Evolutionary conservation across 1,139 yeast species (phyloP).

Genomic region (Candida frijolesensis): DNA sequence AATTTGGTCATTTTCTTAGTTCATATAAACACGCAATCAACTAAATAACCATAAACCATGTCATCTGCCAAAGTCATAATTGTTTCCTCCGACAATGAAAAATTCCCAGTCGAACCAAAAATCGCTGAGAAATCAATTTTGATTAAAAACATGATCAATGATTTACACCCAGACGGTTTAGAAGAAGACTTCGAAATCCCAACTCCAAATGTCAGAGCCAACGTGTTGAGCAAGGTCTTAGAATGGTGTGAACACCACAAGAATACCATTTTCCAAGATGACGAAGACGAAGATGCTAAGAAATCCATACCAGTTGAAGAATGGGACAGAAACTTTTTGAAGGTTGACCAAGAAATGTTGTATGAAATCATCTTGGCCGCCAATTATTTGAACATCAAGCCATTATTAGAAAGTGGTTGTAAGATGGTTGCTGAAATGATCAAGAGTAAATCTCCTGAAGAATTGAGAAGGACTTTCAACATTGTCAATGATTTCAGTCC

Average conservation of each 20-base stretch:
- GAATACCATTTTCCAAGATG: slow-evolving; percentile 73
- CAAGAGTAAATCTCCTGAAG: slow-evolving; percentile 94
- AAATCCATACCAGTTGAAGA: slow-evolving; percentile 86
- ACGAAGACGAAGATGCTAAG: slow-evolving; percentile 79
- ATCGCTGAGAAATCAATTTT: slow-evolving; percentile 90
- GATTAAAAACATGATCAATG: slow-evolving; percentile 89
- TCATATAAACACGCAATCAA: background rate
- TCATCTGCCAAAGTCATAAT: slow-evolving; percentile 54
- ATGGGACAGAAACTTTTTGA: slow-evolving; percentile 95
- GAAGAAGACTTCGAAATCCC: slow-evolving; percentile 82
- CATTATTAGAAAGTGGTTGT: slow-evolving; percentile 92
- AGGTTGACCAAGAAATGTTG: slow-evolving; percentile 97
- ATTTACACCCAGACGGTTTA: slow-evolving; percentile 64
- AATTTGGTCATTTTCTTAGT: background rate
- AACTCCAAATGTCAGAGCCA: slow-evolving; percentile 84
- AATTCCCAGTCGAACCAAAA: slow-evolving; percentile 72
- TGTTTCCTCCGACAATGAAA: slow-evolving; percentile 73
- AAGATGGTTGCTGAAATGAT: slow-evolving; percentile 98
- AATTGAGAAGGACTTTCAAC: slow-evolving; percentile 92
- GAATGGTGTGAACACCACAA: slow-evolving; percentile 98
- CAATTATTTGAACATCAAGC: slow-evolving; percentile 90
- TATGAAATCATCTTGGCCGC: slow-evolving; percentile 96
- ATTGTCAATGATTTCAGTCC: slow-evolving; percentile 96
- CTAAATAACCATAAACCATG: slow-evolving; percentile 13
- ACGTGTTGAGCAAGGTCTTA: slow-evolving; percentile 85